Base-by-base conservation (phyloP, 495 filamentous ascomycete genomes). In the Lophiotrema nucula region DNA sequence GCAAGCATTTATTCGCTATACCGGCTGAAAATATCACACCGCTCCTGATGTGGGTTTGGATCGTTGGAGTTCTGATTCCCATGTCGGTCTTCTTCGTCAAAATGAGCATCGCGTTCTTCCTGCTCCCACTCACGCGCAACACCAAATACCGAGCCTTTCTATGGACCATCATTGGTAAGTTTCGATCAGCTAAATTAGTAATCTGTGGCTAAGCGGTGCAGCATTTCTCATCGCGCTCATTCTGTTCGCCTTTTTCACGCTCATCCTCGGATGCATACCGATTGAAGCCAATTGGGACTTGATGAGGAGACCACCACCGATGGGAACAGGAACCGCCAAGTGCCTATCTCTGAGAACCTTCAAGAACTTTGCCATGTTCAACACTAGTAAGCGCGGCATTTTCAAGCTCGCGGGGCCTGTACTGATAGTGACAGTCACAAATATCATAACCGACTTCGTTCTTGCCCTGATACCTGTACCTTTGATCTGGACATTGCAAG, bases 381-480 rank as follows among this genome's bases (percentile, higher is more conserved):
- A 62, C 47, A 50, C 24, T 31, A 38, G 58, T 62, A 62, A 31
- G 58, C 25, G 6, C 26, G 23, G 10, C 23, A 13, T 43, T 43
- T 21, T n/a, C n/a, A n/a, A 35, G 8, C 31, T 6, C 19, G 19
- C 35, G 8, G n/a, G 42, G 2, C 2, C 27, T 6, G 39, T 43
- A 21, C 57, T 60, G 6, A 54, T 49, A 4, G 26, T 13, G 26
- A 23, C 42, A 54, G 64, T 50, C 23, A 66, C 60, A 6, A 70
- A 68, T 26, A 68, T 68, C 24, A 19, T 48, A 22, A 70, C 68
- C 10, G 68, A 70, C 47, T 39, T 70, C 16, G 28, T 66, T 13
- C 63, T 70, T 46, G 68, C 68, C 16, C 33, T 68, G 16, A 11
- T 68, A 15, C 68, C 68, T 0, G 48, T 70, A 18, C 68, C 68